Conservation (phyloP, 805 yeast genomes). For the Wickerhamiella kurtzmanii region DNA sequence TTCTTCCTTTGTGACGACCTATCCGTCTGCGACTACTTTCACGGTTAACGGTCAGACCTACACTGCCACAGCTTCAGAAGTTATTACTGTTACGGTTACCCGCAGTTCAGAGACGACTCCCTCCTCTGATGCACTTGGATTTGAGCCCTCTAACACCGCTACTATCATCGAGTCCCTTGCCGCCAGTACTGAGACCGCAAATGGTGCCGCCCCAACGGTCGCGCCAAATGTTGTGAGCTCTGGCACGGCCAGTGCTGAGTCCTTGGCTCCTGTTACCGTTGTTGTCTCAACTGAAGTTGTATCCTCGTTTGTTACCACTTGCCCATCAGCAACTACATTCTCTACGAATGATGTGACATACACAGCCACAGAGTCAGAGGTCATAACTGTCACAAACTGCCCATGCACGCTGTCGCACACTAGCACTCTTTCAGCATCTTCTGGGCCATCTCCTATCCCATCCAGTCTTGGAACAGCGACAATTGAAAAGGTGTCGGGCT, state of each 20-base stretch:
- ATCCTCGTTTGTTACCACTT: slow-evolving; percentile 4
- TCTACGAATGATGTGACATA: slow-evolving; percentile 5
- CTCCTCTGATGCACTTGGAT: too few relatives aligned
- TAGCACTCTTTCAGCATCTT: neutral
- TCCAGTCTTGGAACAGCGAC: too few relatives aligned
- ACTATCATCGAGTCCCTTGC: too few relatives aligned
- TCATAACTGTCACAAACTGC: slow-evolving; percentile 13
- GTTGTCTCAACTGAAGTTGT: slow-evolving; percentile 5
- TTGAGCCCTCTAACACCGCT: too few relatives aligned
- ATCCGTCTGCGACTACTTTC: slow-evolving; percentile 4
- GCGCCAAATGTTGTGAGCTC: too few relatives aligned
- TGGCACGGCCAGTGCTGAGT: neutral
- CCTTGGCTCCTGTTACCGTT: neutral
- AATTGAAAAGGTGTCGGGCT: too few relatives aligned
- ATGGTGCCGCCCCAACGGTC: too few relatives aligned
- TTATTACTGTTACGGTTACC: slow-evolving; percentile 7
- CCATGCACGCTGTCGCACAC: slow-evolving; percentile 10
- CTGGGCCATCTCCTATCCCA: neutral
- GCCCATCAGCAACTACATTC: slow-evolving; percentile 9
- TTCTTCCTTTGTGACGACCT: too few relatives aligned
- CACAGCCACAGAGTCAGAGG: slow-evolving; percentile 8
- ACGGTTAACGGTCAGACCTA: slow-evolving; percentile 5
- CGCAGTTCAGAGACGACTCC: slow-evolving; percentile 6
- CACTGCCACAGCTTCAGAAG: slow-evolving; percentile 5
- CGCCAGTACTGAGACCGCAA: too few relatives aligned